Base-by-base conservation (phyloP, 805 yeast genomes). In the Tetrapisispora phaffii region DNA sequence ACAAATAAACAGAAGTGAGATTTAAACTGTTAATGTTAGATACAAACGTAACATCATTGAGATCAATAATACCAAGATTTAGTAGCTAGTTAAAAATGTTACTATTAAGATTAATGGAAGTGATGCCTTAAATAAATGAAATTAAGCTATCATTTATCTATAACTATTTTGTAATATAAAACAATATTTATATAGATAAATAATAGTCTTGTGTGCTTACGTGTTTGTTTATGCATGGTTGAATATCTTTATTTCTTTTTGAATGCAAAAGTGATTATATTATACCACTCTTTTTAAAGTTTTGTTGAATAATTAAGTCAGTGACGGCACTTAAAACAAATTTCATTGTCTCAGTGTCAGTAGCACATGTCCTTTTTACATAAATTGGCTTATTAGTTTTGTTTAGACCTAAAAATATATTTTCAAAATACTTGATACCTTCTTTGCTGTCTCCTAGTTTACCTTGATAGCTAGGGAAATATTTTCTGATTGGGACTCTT, bases 351-450 rank as follows among this genome's bases (percentile, higher is more conserved):
- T 77, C 72, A 0, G 94, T 77, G 62, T 93, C 97, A 0, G 98
- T 93, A 0, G 98, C 98, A 67, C 97, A 88, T 1, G 98, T 93
- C 52, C 88, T 70, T 66, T 88, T 96, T 20, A 86, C 83, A 60
- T 93, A 93, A 28, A 93, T 75, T n/a, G 88, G 90, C 39, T 77
- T 73, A 28, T 78, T 74, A 3, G 74, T 62, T 49, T 76, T 69
- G 60, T 88, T 86, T 48, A 85, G 62, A 44, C 75, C 69, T 47
- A 82, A 57, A 53, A 88, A 85, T 41, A 77, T 66, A 35, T 69
- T 68, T 57, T 85, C 95, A 58, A 90, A 83, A 58, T 77, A 88
- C 51, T 74, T 73, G 19, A 80, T 59, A 3, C 86, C 90, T 35
- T 78, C 82, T 41, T 80, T 82, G 10, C 72, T 75, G 62, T 82